Base-by-base conservation (phyloP, 2,329 filamentous ascomycete species). In the Ophiosphaerella herpotricha region DNA sequence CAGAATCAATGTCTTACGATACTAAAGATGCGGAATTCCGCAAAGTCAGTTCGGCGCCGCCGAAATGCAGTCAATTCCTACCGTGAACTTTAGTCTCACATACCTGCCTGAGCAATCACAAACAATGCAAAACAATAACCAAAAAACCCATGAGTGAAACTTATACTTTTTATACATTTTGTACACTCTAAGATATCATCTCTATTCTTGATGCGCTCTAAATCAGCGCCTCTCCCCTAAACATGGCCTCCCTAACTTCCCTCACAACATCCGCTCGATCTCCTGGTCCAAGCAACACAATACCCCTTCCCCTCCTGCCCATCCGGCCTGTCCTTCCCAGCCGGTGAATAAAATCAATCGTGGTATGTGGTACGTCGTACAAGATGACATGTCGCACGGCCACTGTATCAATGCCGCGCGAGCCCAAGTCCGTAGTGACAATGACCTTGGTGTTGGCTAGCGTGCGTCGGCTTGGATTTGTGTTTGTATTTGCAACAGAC, bases 311-410 rank as follows among this genome's bases (percentile, higher is more conserved):
- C 70, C 94, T 83, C 54, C 91, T 84, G 2, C 91, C 91, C 91
- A 97, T 97, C 31, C 94, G 84, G 0, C 94, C 94, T 1, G 94
- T 91, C 49, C 94, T 84, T 13, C 94, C 94, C 4, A 97, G 84
- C 13, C 95, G 88, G 74, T 99, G 95, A 66, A 99, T 97, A 66
- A 99, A 99, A 74, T 99, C 95, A 52, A 99, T 95, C 0, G 91
- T 96, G 0, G 90, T 96, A 70, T 97, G 93, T 4, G 94, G 94
- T n/a, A 99, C 93, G 70, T 99, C 91, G 73, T 96, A 97, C 23
- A 99, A 77, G 46, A 99, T 87, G 44, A 99, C 94, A 60, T 96
- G 90, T 49, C 90, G 84, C 14, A 97, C 93, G 14, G 90, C 88
- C 26, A 97, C 76, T 0, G 94, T 99, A 73, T 99, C 94, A 63